Base-by-base conservation (phyloP, 2,329 filamentous ascomycete species). In the Penicillium sp. region DNA sequence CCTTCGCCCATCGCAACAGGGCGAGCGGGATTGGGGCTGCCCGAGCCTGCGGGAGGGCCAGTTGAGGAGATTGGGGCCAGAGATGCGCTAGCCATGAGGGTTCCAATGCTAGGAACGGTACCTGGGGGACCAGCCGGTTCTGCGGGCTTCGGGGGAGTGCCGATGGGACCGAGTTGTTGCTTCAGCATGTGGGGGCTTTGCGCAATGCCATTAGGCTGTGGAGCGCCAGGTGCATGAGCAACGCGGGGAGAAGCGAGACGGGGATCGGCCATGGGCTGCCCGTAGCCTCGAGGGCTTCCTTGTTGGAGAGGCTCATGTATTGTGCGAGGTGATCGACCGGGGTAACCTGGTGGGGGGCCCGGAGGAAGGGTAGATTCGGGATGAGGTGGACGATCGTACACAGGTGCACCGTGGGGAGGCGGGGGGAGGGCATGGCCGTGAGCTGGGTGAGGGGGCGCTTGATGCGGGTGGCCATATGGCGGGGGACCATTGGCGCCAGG, bases 71-170 rank as follows among this genome's bases (percentile, higher is more conserved):
- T 61, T 8, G 69, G 63, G 21, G 68, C 65, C 33, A 70, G 58
- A 16, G 70, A 64, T 1, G 72, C 62, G 26, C 70, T 73, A 56
- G 76, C 78, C 62, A 80, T 76, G 24, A 80, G 73, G 11, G 80
- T 71, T 16, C 73, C 79, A 55, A 85, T 84, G 61, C 80, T 82
- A 9, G 85, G 85, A 27, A 86, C 83, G 2, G 75, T 75, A 45
- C 70, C 74, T 22, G 72, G 70, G 26, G 69, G 61, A 22, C 68
- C 58, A 21, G 19, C 19, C 43, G 63, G 60, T 21, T 71, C 67
- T 1, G 66, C 59, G 39, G 67, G 62, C 52, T 70, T 73, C 22
- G 63, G 63, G 14, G 68, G 63, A 8, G 61, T 49, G 55, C 56
- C 48, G 48, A 64, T 49, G 7, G 65, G 52, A 48, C 53, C 62